phyloP scores from a whole-genome alignment of 164 flowering plant species.

The Berberis vulgaris region DNA sequence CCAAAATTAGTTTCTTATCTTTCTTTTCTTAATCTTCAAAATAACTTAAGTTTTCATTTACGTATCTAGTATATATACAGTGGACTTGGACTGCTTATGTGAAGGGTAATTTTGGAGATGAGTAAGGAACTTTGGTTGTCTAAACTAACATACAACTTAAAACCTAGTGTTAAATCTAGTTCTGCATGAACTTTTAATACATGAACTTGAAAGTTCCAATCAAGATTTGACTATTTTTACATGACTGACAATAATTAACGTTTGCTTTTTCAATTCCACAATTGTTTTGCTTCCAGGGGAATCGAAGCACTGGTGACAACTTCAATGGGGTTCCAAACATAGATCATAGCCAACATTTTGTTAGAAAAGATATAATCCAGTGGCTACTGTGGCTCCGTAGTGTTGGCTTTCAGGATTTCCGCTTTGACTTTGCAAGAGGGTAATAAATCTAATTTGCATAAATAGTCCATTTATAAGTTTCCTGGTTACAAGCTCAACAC shows the following conservation, averaged over 20 bases:
- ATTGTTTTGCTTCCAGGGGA: constrained; percentile 45
- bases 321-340: constrained; percentile 87
- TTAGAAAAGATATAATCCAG: constrained; percentile 58
- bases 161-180: background rate
- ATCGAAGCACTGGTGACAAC: constrained; percentile 79
- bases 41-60: no score
- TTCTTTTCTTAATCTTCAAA: no score
- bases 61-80: no score
- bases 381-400: constrained; percentile 79
- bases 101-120: no score
- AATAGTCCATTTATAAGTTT: background rate
- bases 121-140: no score
- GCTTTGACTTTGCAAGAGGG: constrained; percentile 98
- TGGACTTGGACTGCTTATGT: no score
- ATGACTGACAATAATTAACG: no score
- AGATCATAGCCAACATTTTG: constrained; percentile 76
- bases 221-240: background rate
- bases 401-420: constrained; percentile 92
- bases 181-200: background rate
- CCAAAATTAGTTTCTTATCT: no score
- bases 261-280: background rate
- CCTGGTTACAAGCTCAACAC: background rate
- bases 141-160: no score
- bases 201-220: constrained; percentile 1
- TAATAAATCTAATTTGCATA: constrained; percentile 13